Percentiles rank a stretch among this genome's conserved stretches.
Conservation (phyloP, 306 rosid genomes). For the Calophaca sinica region DNA sequence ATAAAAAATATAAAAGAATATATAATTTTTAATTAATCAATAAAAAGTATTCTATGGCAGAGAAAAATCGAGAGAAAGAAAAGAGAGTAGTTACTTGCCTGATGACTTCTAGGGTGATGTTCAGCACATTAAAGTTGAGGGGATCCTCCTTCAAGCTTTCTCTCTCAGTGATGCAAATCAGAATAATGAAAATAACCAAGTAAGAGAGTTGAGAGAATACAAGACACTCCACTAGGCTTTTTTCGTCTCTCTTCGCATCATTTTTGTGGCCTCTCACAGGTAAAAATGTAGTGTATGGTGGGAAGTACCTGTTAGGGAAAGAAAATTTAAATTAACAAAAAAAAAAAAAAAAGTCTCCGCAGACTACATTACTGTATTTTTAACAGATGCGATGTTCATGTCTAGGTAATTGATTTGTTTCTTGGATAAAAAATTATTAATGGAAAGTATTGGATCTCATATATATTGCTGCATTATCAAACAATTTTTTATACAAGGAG, state of each 20-base stretch:
- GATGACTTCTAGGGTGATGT: conserved; percentile 66
- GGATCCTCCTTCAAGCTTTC: conserved; percentile 70
- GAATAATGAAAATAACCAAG: conserved; percentile 62
- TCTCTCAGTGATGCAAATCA: conserved; percentile 72
- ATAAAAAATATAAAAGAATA: not conserved
- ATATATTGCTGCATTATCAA: conserved; percentile 13
- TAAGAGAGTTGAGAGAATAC: conserved; percentile 69
- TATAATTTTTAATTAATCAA: not conserved
- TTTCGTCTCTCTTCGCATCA: conserved; percentile 9
- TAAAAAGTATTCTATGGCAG: not conserved
- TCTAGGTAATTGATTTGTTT: conserved; percentile 6
- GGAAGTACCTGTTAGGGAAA: conserved; percentile 63
- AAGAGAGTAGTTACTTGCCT: not conserved
- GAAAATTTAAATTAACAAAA: not conserved
- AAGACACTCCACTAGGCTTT: conserved; percentile 43
- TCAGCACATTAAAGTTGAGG: conserved; percentile 71
- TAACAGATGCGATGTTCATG: not conserved
- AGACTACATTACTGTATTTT: not conserved
- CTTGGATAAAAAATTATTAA: not conserved
- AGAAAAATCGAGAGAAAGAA: not conserved
- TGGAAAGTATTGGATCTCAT: conserved; percentile 10
- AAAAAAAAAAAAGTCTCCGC: not conserved
- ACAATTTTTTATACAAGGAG: not conserved
- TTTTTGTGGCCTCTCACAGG: conserved; percentile 41
- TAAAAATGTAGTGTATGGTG: conserved; percentile 60